Percentiles rank a stretch among this genome's conserved stretches.
These are phyloP conservation scores for Termitomyces sp. DNA, from an alignment of 768 basidiomycete genomes.

Conservation along the genomic window DNA sequence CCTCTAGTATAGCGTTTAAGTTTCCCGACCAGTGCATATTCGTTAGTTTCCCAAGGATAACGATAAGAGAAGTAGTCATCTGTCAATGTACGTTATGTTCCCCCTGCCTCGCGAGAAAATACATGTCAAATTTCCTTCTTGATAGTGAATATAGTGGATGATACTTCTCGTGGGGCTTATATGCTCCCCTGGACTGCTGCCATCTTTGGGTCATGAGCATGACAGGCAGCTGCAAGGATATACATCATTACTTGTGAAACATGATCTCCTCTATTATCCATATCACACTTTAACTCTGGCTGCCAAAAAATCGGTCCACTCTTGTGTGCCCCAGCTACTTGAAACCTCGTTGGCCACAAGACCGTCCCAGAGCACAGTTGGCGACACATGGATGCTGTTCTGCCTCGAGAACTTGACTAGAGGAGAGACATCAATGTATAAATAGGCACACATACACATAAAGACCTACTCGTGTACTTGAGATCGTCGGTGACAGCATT, in stretches of 20 bases:
- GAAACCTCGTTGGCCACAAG: conserved; percentile 66
- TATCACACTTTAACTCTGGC: conserved; percentile 45
- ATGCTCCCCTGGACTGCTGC: no score
- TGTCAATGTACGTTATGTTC: background rate
- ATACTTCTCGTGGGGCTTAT: background rate
- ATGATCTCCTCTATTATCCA: background rate
- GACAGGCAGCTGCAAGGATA: background rate
- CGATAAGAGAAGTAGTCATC: background rate
- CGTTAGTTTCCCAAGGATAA: background rate
- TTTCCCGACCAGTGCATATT: background rate
- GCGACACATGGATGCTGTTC: conserved; percentile 90
- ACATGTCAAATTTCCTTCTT: background rate
- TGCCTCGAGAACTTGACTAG: conserved; percentile 88
- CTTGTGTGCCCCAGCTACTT: conserved; percentile 75
- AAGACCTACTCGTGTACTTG: conserved; percentile 70
- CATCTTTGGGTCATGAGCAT: no score
- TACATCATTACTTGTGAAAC: background rate
- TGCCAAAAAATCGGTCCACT: conserved; percentile 76
- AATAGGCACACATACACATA: background rate
- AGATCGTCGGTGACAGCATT: conserved; percentile 79
- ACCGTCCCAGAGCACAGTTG: conserved; percentile 76
- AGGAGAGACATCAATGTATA: background rate
- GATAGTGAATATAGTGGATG: background rate
- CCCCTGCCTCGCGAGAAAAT: background rate
- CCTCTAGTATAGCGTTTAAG: background rate